Evolutionary conservation across 2,329 filamentous ascomycete genomes (phyloP).

Genomic region (Aspergillus melleus): DNA sequence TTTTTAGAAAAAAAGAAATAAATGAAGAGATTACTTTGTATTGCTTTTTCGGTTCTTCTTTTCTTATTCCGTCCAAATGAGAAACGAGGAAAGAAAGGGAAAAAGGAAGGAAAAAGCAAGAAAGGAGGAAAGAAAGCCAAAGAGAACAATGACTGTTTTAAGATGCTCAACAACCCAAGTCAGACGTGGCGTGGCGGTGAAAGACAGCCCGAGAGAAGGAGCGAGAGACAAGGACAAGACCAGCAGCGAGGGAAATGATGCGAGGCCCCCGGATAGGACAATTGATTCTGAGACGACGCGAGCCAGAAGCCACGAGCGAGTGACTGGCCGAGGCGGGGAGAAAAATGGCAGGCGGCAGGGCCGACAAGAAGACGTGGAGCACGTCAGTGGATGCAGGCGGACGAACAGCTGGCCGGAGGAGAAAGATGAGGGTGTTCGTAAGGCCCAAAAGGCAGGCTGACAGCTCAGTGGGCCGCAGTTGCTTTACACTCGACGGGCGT

Average conservation of each 20-base stretch:
- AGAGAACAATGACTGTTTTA: slow-evolving; percentile 7
- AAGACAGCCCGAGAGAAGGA: slow-evolving; percentile 6
- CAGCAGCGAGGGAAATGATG: slow-evolving; percentile 14
- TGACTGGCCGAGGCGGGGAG: slow-evolving; percentile 8
- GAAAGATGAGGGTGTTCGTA: slow-evolving; percentile 6
- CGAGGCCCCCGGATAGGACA: not conserved
- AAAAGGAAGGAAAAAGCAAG: not conserved
- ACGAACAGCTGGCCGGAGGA: slow-evolving; percentile 17
- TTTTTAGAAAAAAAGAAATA: not conserved
- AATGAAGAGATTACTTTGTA: not conserved
- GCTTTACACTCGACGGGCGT: slow-evolving; percentile 23
- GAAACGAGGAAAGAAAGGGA: not conserved
- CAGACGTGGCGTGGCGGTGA: slow-evolving; percentile 21
- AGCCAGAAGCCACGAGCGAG: not conserved
- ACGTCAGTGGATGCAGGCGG: slow-evolving; percentile 14
- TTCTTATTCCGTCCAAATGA: not conserved
- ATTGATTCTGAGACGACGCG: slow-evolving; percentile 1
- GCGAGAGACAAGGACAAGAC: slow-evolving; percentile 4
- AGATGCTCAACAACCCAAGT: slow-evolving; percentile 1
- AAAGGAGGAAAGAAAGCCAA: not conserved
- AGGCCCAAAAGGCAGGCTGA: slow-evolving; percentile 15
- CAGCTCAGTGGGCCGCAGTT: slow-evolving; percentile 21
- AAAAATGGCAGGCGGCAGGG: slow-evolving; percentile 19
- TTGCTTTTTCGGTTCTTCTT: not conserved
- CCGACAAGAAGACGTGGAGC: slow-evolving; percentile 25